A percentile compares a stretch with the other conserved stretches of the same genome.
Conservation (phyloP, 1,139 yeast species). For the Geotrichum siamense region DNA sequence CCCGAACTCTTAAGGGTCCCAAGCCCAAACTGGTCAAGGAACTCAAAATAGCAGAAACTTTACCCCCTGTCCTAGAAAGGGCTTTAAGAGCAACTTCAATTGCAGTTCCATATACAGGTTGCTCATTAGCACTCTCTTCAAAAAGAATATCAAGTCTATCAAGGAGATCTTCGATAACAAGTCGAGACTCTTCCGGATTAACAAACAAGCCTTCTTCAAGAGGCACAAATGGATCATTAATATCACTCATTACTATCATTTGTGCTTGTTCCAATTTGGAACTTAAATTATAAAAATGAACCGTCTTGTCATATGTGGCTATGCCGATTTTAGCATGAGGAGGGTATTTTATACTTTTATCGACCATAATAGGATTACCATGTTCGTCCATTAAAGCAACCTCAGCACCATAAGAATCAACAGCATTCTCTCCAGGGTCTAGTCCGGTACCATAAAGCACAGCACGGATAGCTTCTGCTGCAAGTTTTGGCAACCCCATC, state of each 20-base stretch:
- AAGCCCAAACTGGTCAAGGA: slow-evolving; percentile 79
- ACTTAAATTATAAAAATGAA: slow-evolving; percentile 69
- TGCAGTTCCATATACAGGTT: slow-evolving; percentile 77
- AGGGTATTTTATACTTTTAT: slow-evolving; percentile 29
- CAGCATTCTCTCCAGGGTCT: slow-evolving; percentile 19
- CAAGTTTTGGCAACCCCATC: slow-evolving; percentile 56
- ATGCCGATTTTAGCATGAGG: slow-evolving; percentile 53
- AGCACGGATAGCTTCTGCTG: slow-evolving; percentile 67
- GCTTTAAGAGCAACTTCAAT: slow-evolving; percentile 61
- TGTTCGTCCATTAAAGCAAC: slow-evolving; percentile 28
- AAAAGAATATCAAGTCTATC: slow-evolving; percentile 49
- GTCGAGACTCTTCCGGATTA: slow-evolving; percentile 60
- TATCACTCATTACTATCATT: slow-evolving; percentile 60
- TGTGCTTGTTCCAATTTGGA: slow-evolving; percentile 53
- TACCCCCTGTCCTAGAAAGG: slow-evolving; percentile 74
- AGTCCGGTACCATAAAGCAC: slow-evolving; percentile 39
- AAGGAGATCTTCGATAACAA: slow-evolving; percentile 61
- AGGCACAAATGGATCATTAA: slow-evolving; percentile 79
- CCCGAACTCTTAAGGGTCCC: slow-evolving; percentile 60
- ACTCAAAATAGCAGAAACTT: slow-evolving; percentile 62
- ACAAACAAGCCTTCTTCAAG: slow-evolving; percentile 71
- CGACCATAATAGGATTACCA: slow-evolving; percentile 17
- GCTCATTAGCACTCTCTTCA: slow-evolving; percentile 45
- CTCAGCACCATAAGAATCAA: slow-evolving; percentile 19
- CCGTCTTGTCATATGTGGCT: slow-evolving; percentile 64